These are phyloP conservation scores for Pulicaria dysenterica DNA, from an alignment of 129 eudicot species.

Conservation along the genomic window DNA sequence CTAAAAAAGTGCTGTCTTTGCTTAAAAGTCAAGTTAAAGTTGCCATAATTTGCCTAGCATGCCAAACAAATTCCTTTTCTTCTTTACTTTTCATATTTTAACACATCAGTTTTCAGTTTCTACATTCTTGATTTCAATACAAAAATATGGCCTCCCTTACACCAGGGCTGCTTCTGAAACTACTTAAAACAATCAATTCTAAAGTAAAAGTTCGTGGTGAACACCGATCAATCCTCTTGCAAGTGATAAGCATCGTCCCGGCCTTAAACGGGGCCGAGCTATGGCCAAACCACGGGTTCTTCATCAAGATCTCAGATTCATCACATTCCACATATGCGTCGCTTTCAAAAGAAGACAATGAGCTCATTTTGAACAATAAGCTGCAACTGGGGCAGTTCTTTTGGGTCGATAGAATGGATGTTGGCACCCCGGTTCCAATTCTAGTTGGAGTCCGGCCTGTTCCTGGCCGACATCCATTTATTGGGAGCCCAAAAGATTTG, in stretches of 20 bases:
- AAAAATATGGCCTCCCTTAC: conserved; percentile 71
- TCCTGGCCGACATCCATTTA: conserved; percentile 83
- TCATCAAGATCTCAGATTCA: conserved; percentile 91
- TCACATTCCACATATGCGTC: conserved; percentile 88
- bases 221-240: conserved; percentile 76
- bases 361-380: conserved; percentile 77
- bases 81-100: conserved; percentile 22
- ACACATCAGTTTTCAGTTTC: conserved; percentile 17
- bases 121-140: conserved; percentile 3
- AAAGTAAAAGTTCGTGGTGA: conserved; percentile 82
- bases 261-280: conserved; percentile 76
- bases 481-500: conserved; percentile 81
- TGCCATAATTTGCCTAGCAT: conserved; percentile 22
- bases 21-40: conserved; percentile 68
- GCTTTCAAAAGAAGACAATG: conserved; percentile 68
- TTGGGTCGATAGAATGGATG: conserved; percentile 76
- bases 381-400: conserved; percentile 89
- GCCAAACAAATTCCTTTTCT: conserved; percentile 22
- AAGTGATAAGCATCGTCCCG: conserved; percentile 95
- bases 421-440: conserved; percentile 76
- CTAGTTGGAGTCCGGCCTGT: conserved; percentile 80
- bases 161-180: conserved; percentile 79
- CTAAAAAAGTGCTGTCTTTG: conserved; percentile 38
- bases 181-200: conserved; percentile 75
- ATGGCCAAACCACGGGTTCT: conserved; percentile 96